Evolutionary conservation across 257 asterid species (phyloP), one percentile per base, ranked within the genome.

Genomic region (Lantana camara): DNA sequence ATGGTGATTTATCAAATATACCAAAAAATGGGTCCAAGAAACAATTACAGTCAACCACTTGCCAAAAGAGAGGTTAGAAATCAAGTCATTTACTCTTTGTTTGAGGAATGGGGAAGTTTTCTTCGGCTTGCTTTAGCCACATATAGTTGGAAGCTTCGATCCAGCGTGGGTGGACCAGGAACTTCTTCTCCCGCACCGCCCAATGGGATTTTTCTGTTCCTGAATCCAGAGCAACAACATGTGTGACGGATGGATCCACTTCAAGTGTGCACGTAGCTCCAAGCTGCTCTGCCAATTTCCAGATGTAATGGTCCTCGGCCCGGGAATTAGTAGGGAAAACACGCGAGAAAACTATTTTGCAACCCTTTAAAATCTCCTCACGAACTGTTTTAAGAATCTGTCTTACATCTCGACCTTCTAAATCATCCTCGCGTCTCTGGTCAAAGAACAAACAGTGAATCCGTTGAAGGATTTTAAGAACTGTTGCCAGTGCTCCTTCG

Each of bases 81-180:
- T 55, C 19, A 29, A 47, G 23, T 74, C 72, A 77, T 64, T 45
- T 57, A 37, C 23, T 70, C 60, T 58, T 76, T 23, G 75, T 46
- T 50, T 23, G 75, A 72, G 45, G 64, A 14, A 82, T 85, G 1
- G 84, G 79, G 64, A 76, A 88, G 16, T 80, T 77, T 27, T 84
- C 90, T 80, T 90, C 97, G 0, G 96, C 83, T 57, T 79, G 92
- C 81, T 66, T 87, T 68, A 66, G 63, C 96, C 96, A 90, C 32
- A 77, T 45, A 73, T 75, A 87, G 54, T 78, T 79, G 66, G 90
- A 75, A 63, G 97, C 93, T 53, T 87, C 91, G 38, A 88, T 73
- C 97, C 97, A 87, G 37, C 67, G 62, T 0, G 97, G 95, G 70
- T 73, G 79, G 24, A 90, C 96, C 70, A 90, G 66, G 75, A 75